phyloP scores from a whole-genome alignment of 1,284 basidiomycete species.

The Apiotrichum gracile region DNA sequence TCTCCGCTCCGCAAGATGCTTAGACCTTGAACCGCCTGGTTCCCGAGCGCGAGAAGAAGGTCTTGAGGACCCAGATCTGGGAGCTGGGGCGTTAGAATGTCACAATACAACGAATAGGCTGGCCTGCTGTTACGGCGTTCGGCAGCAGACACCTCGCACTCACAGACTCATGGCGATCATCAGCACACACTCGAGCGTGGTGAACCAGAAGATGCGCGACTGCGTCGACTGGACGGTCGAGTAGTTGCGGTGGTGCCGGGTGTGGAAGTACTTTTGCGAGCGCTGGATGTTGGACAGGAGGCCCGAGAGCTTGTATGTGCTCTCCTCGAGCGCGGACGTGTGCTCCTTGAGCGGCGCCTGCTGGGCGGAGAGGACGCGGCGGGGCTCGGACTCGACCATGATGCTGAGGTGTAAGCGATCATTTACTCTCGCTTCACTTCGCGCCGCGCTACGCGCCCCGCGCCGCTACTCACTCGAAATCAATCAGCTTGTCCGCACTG shows the following conservation, averaged over 20 bases:
- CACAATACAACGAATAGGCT: background rate
- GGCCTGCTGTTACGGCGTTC: too few species aligned
- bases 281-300: constrained; percentile 80
- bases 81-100: constrained; percentile 50
- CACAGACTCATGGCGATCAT: constrained; percentile 69
- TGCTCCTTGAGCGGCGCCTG: constrained; percentile 66
- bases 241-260: constrained; percentile 36
- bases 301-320: constrained; percentile 79
- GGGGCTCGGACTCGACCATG: constrained; percentile 92
- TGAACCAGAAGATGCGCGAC: constrained; percentile 76
- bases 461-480: constrained; percentile 62
- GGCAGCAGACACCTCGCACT: constrained; percentile 11
- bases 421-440: background rate
- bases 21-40: constrained; percentile 24
- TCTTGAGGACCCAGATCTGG: constrained; percentile 84
- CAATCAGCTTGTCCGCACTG: constrained; percentile 82
- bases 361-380: constrained; percentile 73
- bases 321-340: constrained; percentile 84
- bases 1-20: background rate
- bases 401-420: constrained; percentile 53
- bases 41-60: constrained; percentile 85
- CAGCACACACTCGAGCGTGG: constrained; percentile 65
- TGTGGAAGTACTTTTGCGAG: constrained; percentile 70
- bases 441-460: constrained; percentile 3
- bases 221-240: constrained; percentile 39